Percentiles rank a stretch among this genome's conserved stretches.
phyloP scores from a whole-genome alignment of 73 alveolate genomes.

The Effrenium voratum region DNA sequence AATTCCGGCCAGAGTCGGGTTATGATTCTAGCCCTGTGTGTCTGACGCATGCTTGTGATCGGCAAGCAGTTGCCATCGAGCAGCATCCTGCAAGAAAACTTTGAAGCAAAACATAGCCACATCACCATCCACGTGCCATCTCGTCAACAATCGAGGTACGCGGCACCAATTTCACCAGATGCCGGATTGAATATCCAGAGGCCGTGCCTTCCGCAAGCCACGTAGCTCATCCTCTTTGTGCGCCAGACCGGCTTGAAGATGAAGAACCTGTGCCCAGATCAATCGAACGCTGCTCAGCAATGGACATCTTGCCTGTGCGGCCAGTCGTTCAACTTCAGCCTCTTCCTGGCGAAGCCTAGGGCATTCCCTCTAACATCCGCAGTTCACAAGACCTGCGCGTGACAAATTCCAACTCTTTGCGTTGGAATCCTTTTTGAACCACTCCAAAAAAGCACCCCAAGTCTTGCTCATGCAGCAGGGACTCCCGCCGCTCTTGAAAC shows the following conservation, averaged over 20 bases:
- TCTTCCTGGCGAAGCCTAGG: constrained; percentile 84
- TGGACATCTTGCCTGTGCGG: constrained; percentile 12
- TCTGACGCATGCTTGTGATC: not conserved
- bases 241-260: not conserved
- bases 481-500: constrained; percentile 70
- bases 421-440: no score
- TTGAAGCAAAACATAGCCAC: no score
- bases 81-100: constrained; percentile 40
- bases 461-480: not conserved
- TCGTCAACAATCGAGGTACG: no score
- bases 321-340: constrained; percentile 73
- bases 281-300: not conserved
- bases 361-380: no score
- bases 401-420: no score
- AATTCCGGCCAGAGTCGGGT: not conserved
- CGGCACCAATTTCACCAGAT: not conserved
- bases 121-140: no score
- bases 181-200: not conserved
- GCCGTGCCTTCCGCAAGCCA: constrained; percentile 50
- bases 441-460: not conserved
- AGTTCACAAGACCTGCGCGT: no score
- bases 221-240: constrained; percentile 63
- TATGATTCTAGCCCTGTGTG: not conserved
- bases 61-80: constrained; percentile 31
- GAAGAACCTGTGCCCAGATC: not conserved